phyloP scores from a whole-genome alignment of 345 rosid genomes.

The Eucalyptus virginea region DNA sequence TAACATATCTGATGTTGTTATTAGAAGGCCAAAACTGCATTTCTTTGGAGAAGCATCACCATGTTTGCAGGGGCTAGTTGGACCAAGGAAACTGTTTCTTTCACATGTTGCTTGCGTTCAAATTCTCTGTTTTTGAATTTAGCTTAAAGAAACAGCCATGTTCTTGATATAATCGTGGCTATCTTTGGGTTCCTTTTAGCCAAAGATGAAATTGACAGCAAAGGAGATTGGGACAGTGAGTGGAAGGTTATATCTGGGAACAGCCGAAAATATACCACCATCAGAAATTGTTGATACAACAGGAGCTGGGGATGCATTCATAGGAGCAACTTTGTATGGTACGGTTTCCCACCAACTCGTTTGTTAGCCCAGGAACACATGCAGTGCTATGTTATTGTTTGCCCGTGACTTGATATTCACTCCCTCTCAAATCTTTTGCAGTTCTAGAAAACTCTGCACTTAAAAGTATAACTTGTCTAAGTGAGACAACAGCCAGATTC shows the following conservation, averaged over 20 bases:
- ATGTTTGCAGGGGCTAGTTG: background rate
- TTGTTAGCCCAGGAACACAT: background rate
- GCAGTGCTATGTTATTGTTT: background rate
- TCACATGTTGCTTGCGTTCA: background rate
- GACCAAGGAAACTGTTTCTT: background rate
- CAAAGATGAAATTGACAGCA: constrained; percentile 27
- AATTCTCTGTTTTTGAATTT: background rate
- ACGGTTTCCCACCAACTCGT: background rate
- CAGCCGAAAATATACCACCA: constrained; percentile 72
- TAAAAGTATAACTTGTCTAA: background rate
- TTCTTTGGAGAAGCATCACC: background rate
- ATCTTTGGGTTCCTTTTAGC: constrained; percentile 16
- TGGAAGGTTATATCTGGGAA: constrained; percentile 61
- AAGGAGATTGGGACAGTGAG: constrained; percentile 45
- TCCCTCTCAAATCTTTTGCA: background rate
- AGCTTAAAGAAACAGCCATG: background rate
- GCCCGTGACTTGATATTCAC: background rate
- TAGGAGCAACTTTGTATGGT: constrained; percentile 81
- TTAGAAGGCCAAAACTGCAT: background rate
- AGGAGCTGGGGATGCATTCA: constrained; percentile 94
- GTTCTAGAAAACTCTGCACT: background rate
- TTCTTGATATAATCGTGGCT: background rate
- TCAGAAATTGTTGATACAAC: constrained; percentile 77
- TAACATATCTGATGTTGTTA: background rate
- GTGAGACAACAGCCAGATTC: background rate